phyloP scores from a whole-genome alignment of 176 grass and related monocot species.

The Secale cereale region DNA sequence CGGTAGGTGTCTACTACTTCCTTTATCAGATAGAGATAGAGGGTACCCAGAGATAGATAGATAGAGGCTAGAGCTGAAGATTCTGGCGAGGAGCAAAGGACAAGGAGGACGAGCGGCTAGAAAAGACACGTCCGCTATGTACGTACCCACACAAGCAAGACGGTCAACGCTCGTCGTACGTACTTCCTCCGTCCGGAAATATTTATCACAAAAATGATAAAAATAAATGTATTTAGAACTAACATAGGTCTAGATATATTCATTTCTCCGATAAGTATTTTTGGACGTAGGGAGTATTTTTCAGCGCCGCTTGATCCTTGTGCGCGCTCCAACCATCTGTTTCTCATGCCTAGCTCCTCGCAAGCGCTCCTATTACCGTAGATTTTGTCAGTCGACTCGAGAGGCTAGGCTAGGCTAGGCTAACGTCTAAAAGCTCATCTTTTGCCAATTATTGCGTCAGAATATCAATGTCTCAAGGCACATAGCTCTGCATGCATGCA shows the following conservation, averaged over 20 bases:
- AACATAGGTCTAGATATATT: no score
- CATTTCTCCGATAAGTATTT: no score
- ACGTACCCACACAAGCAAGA: background rate
- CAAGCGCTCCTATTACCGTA: background rate
- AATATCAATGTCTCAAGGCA: background rate
- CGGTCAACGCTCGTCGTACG: background rate
- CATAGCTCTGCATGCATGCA: background rate
- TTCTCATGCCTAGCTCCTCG: background rate
- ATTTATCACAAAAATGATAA: no score
- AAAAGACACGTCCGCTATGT: background rate
- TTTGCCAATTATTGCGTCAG: background rate
- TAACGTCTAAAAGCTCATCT: background rate
- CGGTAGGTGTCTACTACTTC: no score
- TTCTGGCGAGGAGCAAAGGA: constrained; percentile 14
- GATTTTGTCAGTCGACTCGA: background rate
- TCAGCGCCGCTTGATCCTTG: background rate
- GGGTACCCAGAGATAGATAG: no score
- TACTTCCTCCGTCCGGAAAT: no score
- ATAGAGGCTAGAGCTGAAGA: background rate
- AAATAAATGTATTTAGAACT: no score
- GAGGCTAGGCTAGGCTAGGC: background rate
- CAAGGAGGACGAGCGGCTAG: background rate
- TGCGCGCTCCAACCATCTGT: background rate
- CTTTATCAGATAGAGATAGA: no score
- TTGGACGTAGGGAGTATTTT: no score